These are phyloP conservation scores for Pholiota adiposa DNA, from an alignment of 1,284 basidiomycete species.

Conservation along the genomic window DNA sequence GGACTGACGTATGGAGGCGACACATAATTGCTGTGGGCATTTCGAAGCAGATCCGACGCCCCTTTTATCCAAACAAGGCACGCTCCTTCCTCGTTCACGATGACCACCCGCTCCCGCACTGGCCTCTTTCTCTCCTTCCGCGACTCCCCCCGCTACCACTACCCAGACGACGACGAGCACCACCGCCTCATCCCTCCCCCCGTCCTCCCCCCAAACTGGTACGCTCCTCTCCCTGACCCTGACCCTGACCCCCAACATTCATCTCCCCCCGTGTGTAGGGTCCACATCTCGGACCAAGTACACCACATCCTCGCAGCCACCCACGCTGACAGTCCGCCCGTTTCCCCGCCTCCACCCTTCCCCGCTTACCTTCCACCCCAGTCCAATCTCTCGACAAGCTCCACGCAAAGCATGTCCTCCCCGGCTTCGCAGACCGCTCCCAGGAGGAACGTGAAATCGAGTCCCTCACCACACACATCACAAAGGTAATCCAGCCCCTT, in stretches of 20 bases:
- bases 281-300: slow-evolving; percentile 89
- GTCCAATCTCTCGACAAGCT: slow-evolving; percentile 87
- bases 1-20: slow-evolving; percentile 70
- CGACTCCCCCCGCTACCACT: slow-evolving; percentile 67
- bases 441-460: slow-evolving; percentile 96
- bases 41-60: not conserved
- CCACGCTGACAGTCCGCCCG: slow-evolving; percentile 77
- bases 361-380: slow-evolving; percentile 36
- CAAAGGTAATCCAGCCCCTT: slow-evolving; percentile 57
- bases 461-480: slow-evolving; percentile 84
- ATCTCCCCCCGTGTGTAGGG: slow-evolving; percentile 58
- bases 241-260: slow-evolving; percentile 14
- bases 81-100: slow-evolving; percentile 19
- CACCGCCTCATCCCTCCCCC: slow-evolving; percentile 68
- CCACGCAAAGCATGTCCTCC: slow-evolving; percentile 94
- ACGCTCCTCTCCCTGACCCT: slow-evolving; percentile 17
- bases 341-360: slow-evolving; percentile 19
- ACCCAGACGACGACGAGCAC: slow-evolving; percentile 66
- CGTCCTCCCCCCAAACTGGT: slow-evolving; percentile 76
- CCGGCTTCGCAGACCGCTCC: slow-evolving; percentile 94
- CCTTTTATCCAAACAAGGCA: slow-evolving; percentile 29
- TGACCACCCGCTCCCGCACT: slow-evolving; percentile 74
- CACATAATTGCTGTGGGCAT: slow-evolving; percentile 54
- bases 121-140: slow-evolving; percentile 95
- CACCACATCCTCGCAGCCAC: slow-evolving; percentile 75